A percentile compares a stretch with the other conserved stretches of the same genome.
Conservation (phyloP, 1,284 basidiomycete species). For the Cutaneotrichosporon arboriforme region DNA sequence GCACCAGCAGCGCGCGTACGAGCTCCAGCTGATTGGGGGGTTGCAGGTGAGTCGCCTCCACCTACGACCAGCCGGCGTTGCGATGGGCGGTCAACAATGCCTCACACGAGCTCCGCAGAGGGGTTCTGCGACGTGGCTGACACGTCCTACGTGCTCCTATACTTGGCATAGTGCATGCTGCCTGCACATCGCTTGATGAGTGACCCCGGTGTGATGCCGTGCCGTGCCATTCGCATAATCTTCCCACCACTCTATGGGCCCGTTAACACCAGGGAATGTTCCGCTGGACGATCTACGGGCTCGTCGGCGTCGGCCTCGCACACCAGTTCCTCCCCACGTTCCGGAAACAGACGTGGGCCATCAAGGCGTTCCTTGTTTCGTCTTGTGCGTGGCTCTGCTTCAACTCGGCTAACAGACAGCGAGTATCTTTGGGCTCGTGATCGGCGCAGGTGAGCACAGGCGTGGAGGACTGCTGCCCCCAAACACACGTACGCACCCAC, state of each 20-base stretch:
- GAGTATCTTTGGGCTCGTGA: constrained; percentile 63
- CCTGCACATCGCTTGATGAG: too few species aligned
- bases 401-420: constrained; percentile 44
- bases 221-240: too few species aligned
- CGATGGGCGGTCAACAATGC: too few species aligned
- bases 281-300: constrained; percentile 55
- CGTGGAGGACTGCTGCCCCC: neutral
- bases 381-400: constrained; percentile 22
- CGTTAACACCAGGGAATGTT: constrained; percentile 55
- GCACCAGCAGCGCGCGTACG: constrained; percentile 40
- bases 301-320: constrained; percentile 59
- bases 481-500: neutral
- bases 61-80: neutral
- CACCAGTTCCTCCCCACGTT: constrained; percentile 73
- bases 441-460: constrained; percentile 52
- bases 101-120: too few species aligned
- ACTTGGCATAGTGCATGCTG: too few species aligned
- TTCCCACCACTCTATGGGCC: too few species aligned
- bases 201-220: too few species aligned
- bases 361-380: constrained; percentile 62
- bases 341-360: constrained; percentile 69
- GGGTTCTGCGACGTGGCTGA: too few species aligned
- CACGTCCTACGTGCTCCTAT: too few species aligned
- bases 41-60: constrained; percentile 22
- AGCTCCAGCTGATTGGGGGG: constrained; percentile 39